Evolutionary conservation across 441 rosid genomes (phyloP), one percentile per base, ranked within the genome.

Genomic region (Capsella rubella): DNA sequence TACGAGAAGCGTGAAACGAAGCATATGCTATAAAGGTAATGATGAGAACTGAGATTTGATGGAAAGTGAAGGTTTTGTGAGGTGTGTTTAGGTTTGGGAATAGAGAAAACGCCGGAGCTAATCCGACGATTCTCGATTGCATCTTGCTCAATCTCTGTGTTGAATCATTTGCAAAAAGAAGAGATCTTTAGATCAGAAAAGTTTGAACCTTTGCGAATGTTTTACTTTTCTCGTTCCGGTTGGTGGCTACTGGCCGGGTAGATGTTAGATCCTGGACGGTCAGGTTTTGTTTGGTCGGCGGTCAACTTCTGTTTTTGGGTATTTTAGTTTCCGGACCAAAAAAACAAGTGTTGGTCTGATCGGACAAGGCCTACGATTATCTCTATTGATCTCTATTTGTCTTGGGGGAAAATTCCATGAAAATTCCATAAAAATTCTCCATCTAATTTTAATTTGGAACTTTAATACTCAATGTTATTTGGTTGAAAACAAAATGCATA

Each of bases 1-100:
- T 94, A 16, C 97, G 85, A n/a, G 99, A 94, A 60, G 97, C 99
- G 59, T 94, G 97, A 65, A 94, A 90, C 10, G 97, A 90, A 28
- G 97, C 97, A 39, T 94, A 90, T 11, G 97, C 97, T 15, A 94
- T 62, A 78, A 92, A 92, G 1, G 99, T 94, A 71, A 94, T 71
- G 74, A 83, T 18, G 6, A 92, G 79, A 67, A 84, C 85, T 11
- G 74, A 31, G 73, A 82, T 67, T 82, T 84, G 87, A 79, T 94
- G 90, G 81, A 92, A 92, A 68, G 75, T 40, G 21, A 88, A 80
- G 86, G 90, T 82, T 78, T 74, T 92, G 58, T 83, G 69, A 12
- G 92, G 92, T 61, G 89, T 84, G 65, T 79, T 87, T 28, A 89
- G 84, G 59, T 78, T 69, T 1, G 93, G 91, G 85, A 91, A 84